Evolutionary conservation across 228 moss, liverwort and hornwort genomes (phyloP).

Genomic region (Sphagnum fallax): DNA sequence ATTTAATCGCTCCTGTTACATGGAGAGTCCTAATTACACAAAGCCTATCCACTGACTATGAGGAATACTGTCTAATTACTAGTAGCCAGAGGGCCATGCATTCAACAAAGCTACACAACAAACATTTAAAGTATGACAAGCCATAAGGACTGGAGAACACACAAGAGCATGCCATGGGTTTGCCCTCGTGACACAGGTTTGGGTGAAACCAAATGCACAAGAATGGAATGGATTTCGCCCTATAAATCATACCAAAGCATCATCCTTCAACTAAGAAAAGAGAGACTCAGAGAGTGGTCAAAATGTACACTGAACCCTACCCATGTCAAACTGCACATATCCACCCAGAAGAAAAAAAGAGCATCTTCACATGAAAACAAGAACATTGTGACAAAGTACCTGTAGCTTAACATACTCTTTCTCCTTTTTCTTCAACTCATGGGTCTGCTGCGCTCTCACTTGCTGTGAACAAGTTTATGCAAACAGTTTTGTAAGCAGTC

Average conservation of each 20-base stretch:
- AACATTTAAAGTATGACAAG: neutral
- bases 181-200: no score
- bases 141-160: neutral
- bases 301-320: no score
- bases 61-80: neutral
- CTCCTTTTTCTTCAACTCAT: conserved; percentile 96
- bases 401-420: conserved; percentile 92
- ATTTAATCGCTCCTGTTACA: conserved; percentile 76
- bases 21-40: neutral
- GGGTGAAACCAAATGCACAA: no score
- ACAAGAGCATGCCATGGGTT: neutral
- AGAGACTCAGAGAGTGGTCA: no score
- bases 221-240: no score
- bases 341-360: no score
- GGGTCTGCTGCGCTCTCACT: conserved; percentile 85
- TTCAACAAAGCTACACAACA: neutral
- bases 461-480: conserved; percentile 44
- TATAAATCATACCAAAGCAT: no score
- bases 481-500: no score
- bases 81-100: neutral
- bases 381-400: conserved; percentile 18
- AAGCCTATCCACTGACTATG: neutral
- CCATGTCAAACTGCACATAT: no score
- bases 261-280: no score
- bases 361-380: neutral